These are phyloP conservation scores for Suhomyces tanzawaensis DNA, from an alignment of 805 yeast species.

Conservation along the genomic window DNA sequence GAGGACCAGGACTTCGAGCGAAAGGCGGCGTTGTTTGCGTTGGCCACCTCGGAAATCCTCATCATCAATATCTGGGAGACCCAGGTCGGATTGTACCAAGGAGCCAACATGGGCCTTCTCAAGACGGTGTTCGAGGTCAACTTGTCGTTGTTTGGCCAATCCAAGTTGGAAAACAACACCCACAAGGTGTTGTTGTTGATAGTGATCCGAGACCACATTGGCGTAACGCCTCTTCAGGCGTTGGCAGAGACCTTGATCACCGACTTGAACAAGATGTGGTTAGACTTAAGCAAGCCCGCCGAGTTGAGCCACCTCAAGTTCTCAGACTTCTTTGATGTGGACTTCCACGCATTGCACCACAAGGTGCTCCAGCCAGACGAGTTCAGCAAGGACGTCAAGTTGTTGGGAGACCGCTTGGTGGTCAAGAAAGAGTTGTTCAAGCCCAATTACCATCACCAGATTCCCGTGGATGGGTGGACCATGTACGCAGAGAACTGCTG, in stretches of 20 bases:
- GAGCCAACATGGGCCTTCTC: slow-evolving; percentile 93
- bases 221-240: slow-evolving; percentile 76
- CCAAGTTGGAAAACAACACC: slow-evolving; percentile 33
- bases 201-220: slow-evolving; percentile 90
- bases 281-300: slow-evolving; percentile 67
- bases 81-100: slow-evolving; percentile 95
- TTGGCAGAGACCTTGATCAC: slow-evolving; percentile 64
- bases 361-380: slow-evolving; percentile 76
- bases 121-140: slow-evolving; percentile 97
- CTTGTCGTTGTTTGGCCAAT: slow-evolving; percentile 73
- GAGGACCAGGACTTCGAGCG: slow-evolving; percentile 98
- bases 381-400: slow-evolving; percentile 58
- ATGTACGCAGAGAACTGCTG: slow-evolving; percentile 87
- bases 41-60: slow-evolving; percentile 85
- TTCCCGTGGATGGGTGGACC: slow-evolving; percentile 97
- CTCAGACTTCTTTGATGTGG: slow-evolving; percentile 78
- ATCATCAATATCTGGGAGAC: slow-evolving; percentile 96
- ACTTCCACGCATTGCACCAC: slow-evolving; percentile 80
- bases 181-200: slow-evolving; percentile 73
- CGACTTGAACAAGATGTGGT: slow-evolving; percentile 81
- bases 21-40: slow-evolving; percentile 91
- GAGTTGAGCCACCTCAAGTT: slow-evolving; percentile 55
- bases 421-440: slow-evolving; percentile 51
- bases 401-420: slow-evolving; percentile 62
- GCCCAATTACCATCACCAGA: slow-evolving; percentile 70